Evolutionary conservation across 2,329 filamentous ascomycete species (phyloP).

Genomic region (Arthrobotrys pseudoclavata): DNA sequence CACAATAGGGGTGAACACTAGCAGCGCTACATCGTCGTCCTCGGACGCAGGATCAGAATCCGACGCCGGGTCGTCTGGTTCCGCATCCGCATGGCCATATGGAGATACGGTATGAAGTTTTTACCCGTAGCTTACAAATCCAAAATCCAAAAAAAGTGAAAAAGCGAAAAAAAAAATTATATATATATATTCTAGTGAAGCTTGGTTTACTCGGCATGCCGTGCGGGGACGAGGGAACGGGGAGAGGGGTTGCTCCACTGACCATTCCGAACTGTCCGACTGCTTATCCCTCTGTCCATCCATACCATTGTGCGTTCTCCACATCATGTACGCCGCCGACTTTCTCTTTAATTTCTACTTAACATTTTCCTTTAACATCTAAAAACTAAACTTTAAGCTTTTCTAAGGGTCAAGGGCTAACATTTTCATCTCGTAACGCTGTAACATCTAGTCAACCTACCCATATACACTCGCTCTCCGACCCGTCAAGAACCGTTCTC

Average conservation of each 20-base stretch:
- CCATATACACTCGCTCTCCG: slow-evolving; percentile 57
- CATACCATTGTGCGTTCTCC: slow-evolving; percentile 46
- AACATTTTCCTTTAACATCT: slow-evolving; percentile 13
- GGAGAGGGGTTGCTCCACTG: slow-evolving; percentile 15
- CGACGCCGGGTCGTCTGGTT: slow-evolving; percentile 51
- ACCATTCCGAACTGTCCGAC: slow-evolving; percentile 47
- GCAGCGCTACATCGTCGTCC: slow-evolving; percentile 31
- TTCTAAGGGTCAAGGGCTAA: slow-evolving; percentile 21
- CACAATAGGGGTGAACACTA: slow-evolving; percentile 58
- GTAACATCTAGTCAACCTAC: slow-evolving; percentile 45
- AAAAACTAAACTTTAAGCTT: not conserved
- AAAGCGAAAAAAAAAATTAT: slow-evolving; percentile 8
- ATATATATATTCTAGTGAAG: slow-evolving; percentile 5
- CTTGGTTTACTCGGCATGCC: slow-evolving; percentile 16
- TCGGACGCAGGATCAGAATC: slow-evolving; percentile 46
- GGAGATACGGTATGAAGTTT: slow-evolving; percentile 60
- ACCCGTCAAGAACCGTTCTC: slow-evolving; percentile 39
- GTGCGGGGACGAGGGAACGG: slow-evolving; percentile 25
- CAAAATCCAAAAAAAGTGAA: slow-evolving; percentile 26
- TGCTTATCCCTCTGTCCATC: slow-evolving; percentile 26
- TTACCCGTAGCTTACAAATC: slow-evolving; percentile 49
- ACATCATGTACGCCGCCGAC: slow-evolving; percentile 41
- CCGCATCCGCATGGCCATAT: slow-evolving; percentile 55
- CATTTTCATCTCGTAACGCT: slow-evolving; percentile 12
- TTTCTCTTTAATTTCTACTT: slow-evolving; percentile 15